These are phyloP conservation scores for Magnolia changhungtana DNA, from an alignment of 164 flowering plant genomes.

Conservation along the genomic window DNA sequence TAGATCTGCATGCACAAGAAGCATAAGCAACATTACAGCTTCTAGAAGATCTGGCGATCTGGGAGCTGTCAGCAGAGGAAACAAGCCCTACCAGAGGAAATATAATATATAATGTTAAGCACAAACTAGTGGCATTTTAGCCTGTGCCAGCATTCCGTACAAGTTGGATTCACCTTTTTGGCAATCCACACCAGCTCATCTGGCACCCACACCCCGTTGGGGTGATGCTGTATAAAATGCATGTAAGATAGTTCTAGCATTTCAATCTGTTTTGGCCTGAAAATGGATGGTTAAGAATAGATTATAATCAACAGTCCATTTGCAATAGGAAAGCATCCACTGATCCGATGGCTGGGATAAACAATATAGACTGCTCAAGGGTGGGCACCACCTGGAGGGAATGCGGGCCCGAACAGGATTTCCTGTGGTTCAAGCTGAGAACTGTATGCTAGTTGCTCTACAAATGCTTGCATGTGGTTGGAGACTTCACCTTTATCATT, in stretches of 20 bases:
- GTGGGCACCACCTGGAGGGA: background rate
- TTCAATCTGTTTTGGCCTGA: no score
- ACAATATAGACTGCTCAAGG: background rate
- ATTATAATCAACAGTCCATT: no score
- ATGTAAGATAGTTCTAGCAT: no score
- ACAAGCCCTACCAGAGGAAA: background rate
- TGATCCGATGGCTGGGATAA: no score
- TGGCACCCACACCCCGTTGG: background rate
- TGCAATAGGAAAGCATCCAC: no score
- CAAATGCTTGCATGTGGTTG: background rate
- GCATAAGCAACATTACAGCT: background rate
- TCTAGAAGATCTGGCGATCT: no score
- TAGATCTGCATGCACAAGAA: constrained; percentile 52
- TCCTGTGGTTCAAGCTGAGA: background rate
- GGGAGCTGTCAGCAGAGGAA: background rate
- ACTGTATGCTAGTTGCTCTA: background rate
- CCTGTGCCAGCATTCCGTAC: background rate
- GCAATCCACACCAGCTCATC: background rate
- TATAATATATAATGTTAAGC: background rate
- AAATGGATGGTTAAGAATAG: no score
- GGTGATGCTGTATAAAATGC: no score
- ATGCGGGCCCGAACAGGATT: background rate
- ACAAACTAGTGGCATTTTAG: background rate
- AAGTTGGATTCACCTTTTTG: background rate
- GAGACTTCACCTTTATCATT: constrained; percentile 66